Conservation (phyloP, 805 yeast genomes). For the Barnettozyma salicaria region DNA sequence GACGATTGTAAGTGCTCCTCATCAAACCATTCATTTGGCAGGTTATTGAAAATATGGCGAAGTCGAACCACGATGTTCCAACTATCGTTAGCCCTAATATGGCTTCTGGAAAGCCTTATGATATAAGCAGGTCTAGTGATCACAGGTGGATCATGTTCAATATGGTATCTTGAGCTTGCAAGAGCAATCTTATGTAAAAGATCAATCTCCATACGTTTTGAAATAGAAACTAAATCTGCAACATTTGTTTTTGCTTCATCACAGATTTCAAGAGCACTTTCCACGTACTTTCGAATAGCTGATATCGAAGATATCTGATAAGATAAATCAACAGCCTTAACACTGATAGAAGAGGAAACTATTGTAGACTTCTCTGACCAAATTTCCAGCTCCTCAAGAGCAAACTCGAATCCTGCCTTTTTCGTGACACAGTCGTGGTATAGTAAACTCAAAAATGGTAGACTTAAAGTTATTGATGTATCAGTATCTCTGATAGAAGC, state of each 20-base stretch:
- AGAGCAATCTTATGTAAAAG: slow-evolving; percentile 37
- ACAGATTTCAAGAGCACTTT: not conserved
- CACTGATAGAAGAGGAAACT: too few species aligned
- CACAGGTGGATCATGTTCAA: slow-evolving; percentile 83
- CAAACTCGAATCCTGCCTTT: too few species aligned
- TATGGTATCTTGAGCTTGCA: slow-evolving; percentile 44
- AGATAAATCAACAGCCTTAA: too few species aligned
- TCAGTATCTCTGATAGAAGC: too few species aligned
- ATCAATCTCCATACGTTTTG: slow-evolving; percentile 26
- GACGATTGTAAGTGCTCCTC: slow-evolving; percentile 30
- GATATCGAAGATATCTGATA: too few species aligned
- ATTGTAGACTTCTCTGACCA: too few species aligned
- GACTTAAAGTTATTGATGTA: too few species aligned
- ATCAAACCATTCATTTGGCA: slow-evolving; percentile 49
- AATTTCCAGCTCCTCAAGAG: too few species aligned
- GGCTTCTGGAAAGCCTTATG: slow-evolving; percentile 62
- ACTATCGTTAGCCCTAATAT: slow-evolving; percentile 72
- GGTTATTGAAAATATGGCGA: slow-evolving; percentile 58
- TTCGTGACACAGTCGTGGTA: too few species aligned
- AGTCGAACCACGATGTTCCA: slow-evolving; percentile 84
- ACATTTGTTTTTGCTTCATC: slow-evolving; percentile 1
- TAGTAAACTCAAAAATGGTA: too few species aligned
- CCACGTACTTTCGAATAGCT: too few species aligned
- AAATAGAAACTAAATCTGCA: too few species aligned
- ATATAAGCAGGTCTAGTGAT: slow-evolving; percentile 85